Evolutionary conservation across 169 alveolate species (phyloP).

Genomic region (Plasmodium knowlesi): DNA sequence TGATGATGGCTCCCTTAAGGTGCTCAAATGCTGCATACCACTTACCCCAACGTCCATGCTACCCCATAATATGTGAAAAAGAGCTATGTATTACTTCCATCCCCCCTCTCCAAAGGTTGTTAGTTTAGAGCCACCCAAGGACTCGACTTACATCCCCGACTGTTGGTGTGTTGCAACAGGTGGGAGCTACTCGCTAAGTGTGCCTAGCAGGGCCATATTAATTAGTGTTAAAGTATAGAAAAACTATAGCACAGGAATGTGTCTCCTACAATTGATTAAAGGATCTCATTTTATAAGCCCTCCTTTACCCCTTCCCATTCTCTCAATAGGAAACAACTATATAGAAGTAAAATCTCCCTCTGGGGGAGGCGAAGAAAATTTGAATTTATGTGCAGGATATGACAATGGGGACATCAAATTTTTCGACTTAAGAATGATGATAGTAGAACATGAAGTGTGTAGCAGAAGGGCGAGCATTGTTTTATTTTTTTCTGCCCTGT

Average conservation of each 20-base stretch:
- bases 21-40: neutral
- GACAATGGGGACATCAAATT: conserved; percentile 94
- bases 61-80: conserved; percentile 8
- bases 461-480: neutral
- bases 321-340: conserved; percentile 42
- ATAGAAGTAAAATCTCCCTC: conserved; percentile 47
- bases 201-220: neutral
- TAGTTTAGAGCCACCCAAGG: conserved; percentile 88
- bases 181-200: conserved; percentile 21
- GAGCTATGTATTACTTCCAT: conserved; percentile 49
- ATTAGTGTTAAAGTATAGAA: neutral
- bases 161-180: conserved; percentile 94
- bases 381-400: conserved; percentile 90
- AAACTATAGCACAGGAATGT: neutral
- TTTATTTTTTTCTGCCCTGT: neutral
- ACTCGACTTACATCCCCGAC: conserved; percentile 89
- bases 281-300: neutral
- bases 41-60: neutral
- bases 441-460: conserved; percentile 48
- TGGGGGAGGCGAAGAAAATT: conserved; percentile 87
- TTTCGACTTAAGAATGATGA: conserved; percentile 85
- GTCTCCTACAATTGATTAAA: neutral
- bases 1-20: neutral
- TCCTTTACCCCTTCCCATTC: neutral
- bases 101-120: conserved; percentile 83